Percentiles rank a stretch among this genome's conserved stretches.
Conservation (phyloP, 495 filamentous ascomycete genomes). For the Penicillium pancosmium region DNA sequence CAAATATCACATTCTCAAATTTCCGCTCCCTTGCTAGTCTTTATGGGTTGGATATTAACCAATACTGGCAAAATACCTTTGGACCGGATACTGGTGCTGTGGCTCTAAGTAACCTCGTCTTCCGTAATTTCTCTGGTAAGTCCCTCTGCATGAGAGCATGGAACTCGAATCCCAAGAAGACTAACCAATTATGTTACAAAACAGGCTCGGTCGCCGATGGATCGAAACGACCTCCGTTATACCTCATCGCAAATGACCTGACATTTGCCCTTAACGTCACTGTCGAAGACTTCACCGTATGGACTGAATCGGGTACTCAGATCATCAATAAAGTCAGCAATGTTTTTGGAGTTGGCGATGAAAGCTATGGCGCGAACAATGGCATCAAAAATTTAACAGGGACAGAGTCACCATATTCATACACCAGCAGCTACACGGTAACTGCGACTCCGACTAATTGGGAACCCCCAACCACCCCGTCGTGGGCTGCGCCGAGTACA, state of each 20-base stretch:
- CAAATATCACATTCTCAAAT: conserved; percentile 53
- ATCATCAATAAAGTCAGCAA: conserved; percentile 49
- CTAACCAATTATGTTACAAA: conserved; percentile 11
- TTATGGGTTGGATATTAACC: conserved; percentile 52
- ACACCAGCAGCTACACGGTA: conserved; percentile 32
- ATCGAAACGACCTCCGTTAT: conserved; percentile 45
- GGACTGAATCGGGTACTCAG: conserved; percentile 49
- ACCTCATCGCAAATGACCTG: conserved; percentile 43
- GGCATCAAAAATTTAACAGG: conserved; percentile 23
- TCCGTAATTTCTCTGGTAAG: conserved; percentile 41
- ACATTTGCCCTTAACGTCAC: conserved; percentile 41
- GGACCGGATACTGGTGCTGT: conserved; percentile 46
- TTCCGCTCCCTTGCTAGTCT: conserved; percentile 50
- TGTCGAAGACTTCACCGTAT: conserved; percentile 51
- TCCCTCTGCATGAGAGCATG: not conserved
- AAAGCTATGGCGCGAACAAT: conserved; percentile 24
- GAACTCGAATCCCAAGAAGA: not conserved
- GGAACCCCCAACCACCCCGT: conserved; percentile 23
- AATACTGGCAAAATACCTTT: conserved; percentile 50
- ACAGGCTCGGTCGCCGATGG: conserved; percentile 51
- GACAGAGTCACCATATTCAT: conserved; percentile 20
- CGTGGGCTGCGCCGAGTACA: conserved; percentile 31
- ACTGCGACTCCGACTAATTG: conserved; percentile 32
- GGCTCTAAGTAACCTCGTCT: conserved; percentile 42
- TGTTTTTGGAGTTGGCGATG: conserved; percentile 48